phyloP scores from a whole-genome alignment of 139 green algal species.

The Medakamo hakoo region DNA sequence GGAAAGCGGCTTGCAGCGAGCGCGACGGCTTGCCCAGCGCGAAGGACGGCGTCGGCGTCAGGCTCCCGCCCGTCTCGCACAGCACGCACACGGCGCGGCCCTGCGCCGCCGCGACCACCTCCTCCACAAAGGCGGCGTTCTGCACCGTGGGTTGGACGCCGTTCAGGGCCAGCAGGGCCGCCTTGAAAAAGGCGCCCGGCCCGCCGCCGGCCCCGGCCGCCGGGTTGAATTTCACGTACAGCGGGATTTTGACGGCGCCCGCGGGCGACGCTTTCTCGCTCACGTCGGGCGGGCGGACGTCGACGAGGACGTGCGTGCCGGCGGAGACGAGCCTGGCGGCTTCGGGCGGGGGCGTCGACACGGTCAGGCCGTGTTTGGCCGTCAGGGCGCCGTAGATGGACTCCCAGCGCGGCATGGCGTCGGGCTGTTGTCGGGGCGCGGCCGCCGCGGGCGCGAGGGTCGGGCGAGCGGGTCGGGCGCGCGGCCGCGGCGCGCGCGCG shows the following conservation, averaged over 20 bases:
- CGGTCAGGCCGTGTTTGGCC: background rate
- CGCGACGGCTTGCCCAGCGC: constrained; percentile 25
- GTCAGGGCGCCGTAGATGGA: background rate
- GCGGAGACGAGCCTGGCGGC: background rate
- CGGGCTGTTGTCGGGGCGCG: background rate
- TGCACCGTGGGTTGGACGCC: background rate
- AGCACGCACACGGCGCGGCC: background rate
- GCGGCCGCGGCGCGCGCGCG: no score
- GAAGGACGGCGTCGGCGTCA: constrained; percentile 27
- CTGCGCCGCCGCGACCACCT: background rate
- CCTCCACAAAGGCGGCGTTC: background rate
- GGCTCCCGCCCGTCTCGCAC: constrained; percentile 26
- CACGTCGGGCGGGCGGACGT: background rate
- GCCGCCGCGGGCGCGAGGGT: background rate
- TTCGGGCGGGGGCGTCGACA: background rate
- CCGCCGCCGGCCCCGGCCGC: no score
- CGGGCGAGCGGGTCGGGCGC: background rate
- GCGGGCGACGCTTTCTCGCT: background rate
- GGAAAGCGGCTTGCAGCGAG: constrained; percentile 23
- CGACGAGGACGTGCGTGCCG: background rate
- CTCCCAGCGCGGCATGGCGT: background rate
- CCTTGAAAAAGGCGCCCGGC: background rate
- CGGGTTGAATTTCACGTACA: background rate
- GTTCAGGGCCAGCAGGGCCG: background rate
- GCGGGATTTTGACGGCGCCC: background rate